Base-by-base conservation (phyloP, 768 basidiomycete species). In the Suillus paluster region DNA sequence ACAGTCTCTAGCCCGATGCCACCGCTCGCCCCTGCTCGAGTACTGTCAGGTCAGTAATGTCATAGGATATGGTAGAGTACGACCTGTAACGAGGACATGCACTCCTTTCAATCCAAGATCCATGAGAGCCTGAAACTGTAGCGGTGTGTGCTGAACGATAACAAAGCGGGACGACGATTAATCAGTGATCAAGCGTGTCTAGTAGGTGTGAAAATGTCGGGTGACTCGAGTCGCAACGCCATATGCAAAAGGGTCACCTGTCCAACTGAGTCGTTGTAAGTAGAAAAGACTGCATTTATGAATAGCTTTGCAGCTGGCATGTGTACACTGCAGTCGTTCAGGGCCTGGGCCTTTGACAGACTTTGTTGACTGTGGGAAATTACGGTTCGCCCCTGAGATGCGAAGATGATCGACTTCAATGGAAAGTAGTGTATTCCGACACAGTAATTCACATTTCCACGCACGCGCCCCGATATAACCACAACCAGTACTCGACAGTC, bases 51-150 rank as follows among this genome's bases (percentile, higher is more conserved):
- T 36, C 14, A 53, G 34, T 1, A 34, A 14, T 36, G 34, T 5
- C n/a, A 23, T 36, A 4, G 21, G 23, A 17, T 46, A 50, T 1
- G 4, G 8, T 25, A 17, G 2, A 33, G 12, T 17, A 46, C 42
- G 52, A 87, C 89, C 89, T 62, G 89, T 90, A 34, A 91, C 79
- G 19, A 91, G 78, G 41, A 90, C 88, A 71, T 91, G 89, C 8
- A 88, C 84, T 59, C 74, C 79, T 58, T 82, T 71, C 54, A 91
- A 76, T 25, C 79, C 83, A 5, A 91, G 75, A 70, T 91, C 87
- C 83, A 83, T 83, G n/a, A 30, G 23, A n/a, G 46, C 15, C n/a
- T n/a, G n/a, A n/a, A n/a, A 12, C 23, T 48, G 46, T 25, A 15
- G 23, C 14, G 23, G 46, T 46, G 25, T 25, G 12, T 38, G 12